A percentile compares a stretch with the other conserved stretches of the same genome.
Evolutionary conservation across 495 filamentous ascomycete species (phyloP).

Genomic region (Evernia prunastri): DNA sequence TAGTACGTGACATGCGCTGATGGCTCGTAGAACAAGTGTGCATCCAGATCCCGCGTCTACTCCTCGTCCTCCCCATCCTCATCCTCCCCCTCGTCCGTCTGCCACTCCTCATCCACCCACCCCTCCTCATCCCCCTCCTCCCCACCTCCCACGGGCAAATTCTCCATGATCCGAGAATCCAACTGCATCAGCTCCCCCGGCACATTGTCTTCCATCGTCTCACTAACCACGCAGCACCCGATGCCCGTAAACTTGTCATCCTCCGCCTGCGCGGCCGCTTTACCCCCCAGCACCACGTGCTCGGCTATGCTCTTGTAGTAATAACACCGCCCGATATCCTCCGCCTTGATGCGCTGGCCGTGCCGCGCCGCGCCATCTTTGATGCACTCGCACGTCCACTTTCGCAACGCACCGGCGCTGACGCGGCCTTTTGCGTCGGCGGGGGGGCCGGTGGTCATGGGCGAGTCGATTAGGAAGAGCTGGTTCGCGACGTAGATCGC

Average conservation of each 20-base stretch:
- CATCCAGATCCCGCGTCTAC: neutral
- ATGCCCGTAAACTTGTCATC: slow-evolving; percentile 16
- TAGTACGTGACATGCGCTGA: no score
- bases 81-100: neutral
- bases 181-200: slow-evolving; percentile 8
- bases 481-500: slow-evolving; percentile 3
- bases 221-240: slow-evolving; percentile 14
- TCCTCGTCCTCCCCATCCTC: neutral
- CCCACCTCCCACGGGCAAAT: neutral
- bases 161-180: slow-evolving; percentile 5
- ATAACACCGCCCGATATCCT: slow-evolving; percentile 13
- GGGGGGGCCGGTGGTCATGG: neutral
- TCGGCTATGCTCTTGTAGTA: slow-evolving; percentile 15
- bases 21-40: no score
- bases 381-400: slow-evolving; percentile 8
- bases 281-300: neutral
- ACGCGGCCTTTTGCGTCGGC: neutral
- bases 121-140: neutral
- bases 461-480: slow-evolving; percentile 6
- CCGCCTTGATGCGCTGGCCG: slow-evolving; percentile 13
- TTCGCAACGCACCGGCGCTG: neutral
- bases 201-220: slow-evolving; percentile 3
- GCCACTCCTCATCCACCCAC: slow-evolving; percentile 9
- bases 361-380: slow-evolving; percentile 10
- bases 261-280: slow-evolving; percentile 10